phyloP scores from a whole-genome alignment of 2,329 filamentous ascomycete genomes.

The Colletotrichum lupini region DNA sequence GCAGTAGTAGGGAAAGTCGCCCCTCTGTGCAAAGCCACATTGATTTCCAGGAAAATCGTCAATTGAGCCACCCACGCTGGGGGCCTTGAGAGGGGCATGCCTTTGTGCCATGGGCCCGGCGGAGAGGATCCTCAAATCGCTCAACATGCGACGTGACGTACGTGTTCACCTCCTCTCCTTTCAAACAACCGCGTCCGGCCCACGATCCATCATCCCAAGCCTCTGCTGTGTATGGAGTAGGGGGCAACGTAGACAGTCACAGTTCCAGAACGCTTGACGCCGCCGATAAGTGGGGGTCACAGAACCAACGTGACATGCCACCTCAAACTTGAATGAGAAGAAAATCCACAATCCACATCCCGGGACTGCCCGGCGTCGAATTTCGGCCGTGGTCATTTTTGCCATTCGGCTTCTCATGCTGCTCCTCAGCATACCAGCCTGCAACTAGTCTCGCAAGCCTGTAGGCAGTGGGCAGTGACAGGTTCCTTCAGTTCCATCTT shows the following conservation, averaged over 20 bases:
- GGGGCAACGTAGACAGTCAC: background rate
- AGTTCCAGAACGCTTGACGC: background rate
- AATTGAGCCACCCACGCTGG: background rate
- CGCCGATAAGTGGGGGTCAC: background rate
- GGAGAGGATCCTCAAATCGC: slow-evolving; percentile 2
- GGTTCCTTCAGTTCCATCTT: background rate
- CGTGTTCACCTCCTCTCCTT: slow-evolving; percentile 2
- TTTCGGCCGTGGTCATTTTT: background rate
- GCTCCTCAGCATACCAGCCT: background rate
- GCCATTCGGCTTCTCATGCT: background rate
- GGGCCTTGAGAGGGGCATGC: background rate
- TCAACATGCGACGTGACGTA: slow-evolving; percentile 27
- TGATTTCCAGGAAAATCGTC: background rate
- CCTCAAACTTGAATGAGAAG: background rate
- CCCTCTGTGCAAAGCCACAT: background rate
- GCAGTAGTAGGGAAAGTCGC: background rate
- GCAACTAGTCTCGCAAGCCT: background rate
- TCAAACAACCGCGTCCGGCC: background rate
- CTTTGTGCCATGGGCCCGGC: background rate
- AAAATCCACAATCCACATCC: slow-evolving; percentile 15
- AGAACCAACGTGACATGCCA: slow-evolving; percentile 1
- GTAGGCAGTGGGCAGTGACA: no score
- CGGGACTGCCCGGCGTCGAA: slow-evolving; percentile 1
- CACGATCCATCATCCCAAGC: background rate
- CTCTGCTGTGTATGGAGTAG: background rate